phyloP scores from a whole-genome alignment of 2,329 filamentous ascomycete genomes.

The Cryphonectria japonica region DNA sequence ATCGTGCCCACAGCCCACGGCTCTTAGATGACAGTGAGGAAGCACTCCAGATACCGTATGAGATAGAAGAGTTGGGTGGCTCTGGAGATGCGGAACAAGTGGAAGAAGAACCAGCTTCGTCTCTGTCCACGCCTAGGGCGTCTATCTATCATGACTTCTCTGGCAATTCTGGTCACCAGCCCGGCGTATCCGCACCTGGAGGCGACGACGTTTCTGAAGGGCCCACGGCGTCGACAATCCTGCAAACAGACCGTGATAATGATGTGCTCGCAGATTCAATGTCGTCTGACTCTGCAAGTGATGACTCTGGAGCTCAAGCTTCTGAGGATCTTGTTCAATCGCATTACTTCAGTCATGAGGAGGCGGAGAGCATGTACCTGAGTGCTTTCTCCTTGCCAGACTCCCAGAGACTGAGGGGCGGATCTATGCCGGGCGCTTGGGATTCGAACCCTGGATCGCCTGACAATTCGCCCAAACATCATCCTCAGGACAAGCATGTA shows the following conservation, averaged over 20 bases:
- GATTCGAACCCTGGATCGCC: slow-evolving; percentile 42
- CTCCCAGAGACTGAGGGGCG: slow-evolving; percentile 36
- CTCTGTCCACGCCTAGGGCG: slow-evolving; percentile 57
- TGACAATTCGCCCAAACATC: slow-evolving; percentile 29
- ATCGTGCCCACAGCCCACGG: slow-evolving; percentile 42
- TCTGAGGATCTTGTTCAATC: slow-evolving; percentile 61
- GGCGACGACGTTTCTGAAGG: slow-evolving; percentile 37
- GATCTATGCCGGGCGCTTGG: slow-evolving; percentile 58
- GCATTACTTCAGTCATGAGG: slow-evolving; percentile 75
- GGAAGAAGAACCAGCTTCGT: slow-evolving; percentile 38
- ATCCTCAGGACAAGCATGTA: slow-evolving; percentile 20
- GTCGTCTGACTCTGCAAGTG: slow-evolving; percentile 36
- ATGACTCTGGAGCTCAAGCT: slow-evolving; percentile 36
- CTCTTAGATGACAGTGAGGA: slow-evolving; percentile 56
- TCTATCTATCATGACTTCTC: slow-evolving; percentile 48
- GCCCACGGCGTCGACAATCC: slow-evolving; percentile 26
- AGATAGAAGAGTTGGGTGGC: slow-evolving; percentile 44
- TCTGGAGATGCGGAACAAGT: slow-evolving; percentile 43
- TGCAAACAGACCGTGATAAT: neutral
- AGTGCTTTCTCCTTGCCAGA: slow-evolving; percentile 64
- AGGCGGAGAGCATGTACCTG: slow-evolving; percentile 88
- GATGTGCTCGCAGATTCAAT: slow-evolving; percentile 26
- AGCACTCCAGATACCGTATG: slow-evolving; percentile 61
- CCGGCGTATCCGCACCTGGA: slow-evolving; percentile 31
- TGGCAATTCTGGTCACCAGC: slow-evolving; percentile 2